A percentile compares a stretch with the other conserved stretches of the same genome.
phyloP scores from a whole-genome alignment of 2,329 filamentous ascomycete species.

The Fusarium sp. region DNA sequence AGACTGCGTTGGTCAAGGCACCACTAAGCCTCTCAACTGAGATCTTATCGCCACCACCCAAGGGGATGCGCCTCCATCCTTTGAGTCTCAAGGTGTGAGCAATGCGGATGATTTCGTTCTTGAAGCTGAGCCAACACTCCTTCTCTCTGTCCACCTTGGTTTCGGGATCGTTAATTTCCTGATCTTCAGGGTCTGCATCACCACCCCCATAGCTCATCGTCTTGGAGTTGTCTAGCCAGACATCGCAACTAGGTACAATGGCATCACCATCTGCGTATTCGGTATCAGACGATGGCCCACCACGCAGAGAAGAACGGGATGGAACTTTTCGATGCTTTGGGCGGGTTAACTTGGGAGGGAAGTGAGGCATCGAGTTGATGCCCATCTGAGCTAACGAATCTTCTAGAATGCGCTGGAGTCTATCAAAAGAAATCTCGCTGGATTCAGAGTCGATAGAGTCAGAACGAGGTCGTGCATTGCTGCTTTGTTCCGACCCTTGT shows the following conservation, averaged over 20 bases:
- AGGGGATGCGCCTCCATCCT: constrained; percentile 86
- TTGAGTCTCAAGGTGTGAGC: constrained; percentile 90
- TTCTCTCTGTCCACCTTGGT: constrained; percentile 72
- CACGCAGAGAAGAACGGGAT: constrained; percentile 56
- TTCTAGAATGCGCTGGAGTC: constrained; percentile 83
- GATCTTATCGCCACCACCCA: constrained; percentile 76
- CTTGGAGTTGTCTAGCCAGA: constrained; percentile 88
- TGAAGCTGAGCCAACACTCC: constrained; percentile 87
- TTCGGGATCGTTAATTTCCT: constrained; percentile 46
- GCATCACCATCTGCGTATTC: constrained; percentile 86
- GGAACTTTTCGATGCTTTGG: constrained; percentile 55
- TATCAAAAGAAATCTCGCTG: constrained; percentile 80
- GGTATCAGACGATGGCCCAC: constrained; percentile 79
- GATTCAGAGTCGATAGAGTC: constrained; percentile 74
- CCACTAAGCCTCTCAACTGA: constrained; percentile 84
- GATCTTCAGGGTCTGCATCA: constrained; percentile 57
- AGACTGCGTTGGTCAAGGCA: constrained; percentile 95
- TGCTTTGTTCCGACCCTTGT: constrained; percentile 41
- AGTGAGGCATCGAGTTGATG: constrained; percentile 59
- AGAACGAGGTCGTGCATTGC: constrained; percentile 53
- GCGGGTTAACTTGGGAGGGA: constrained; percentile 58
- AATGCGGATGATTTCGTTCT: constrained; percentile 89
- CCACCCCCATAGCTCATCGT: constrained; percentile 80
- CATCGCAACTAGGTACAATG: constrained; percentile 87
- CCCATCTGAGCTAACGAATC: constrained; percentile 71